Evolutionary conservation across 768 basidiomycete species (phyloP).

Genomic region (Suillus cothurnatus): DNA sequence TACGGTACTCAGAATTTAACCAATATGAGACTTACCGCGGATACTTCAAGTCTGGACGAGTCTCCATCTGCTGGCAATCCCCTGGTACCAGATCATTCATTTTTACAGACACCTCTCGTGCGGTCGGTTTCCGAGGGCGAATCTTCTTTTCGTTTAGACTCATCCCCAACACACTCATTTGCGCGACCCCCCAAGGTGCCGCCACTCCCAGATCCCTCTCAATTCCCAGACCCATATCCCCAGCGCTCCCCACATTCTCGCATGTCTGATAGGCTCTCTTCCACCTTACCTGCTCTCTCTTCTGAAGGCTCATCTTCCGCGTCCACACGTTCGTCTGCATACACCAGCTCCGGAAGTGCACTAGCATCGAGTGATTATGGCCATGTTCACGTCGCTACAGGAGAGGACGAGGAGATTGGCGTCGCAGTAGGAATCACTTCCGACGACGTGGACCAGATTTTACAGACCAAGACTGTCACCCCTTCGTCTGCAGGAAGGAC

Average conservation of each 20-base stretch:
- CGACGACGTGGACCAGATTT: slow-evolving; percentile 64
- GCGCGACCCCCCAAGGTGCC: slow-evolving; percentile 47
- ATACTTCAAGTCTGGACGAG: slow-evolving; percentile 15
- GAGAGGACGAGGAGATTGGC: slow-evolving; percentile 54
- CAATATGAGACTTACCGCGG: slow-evolving; percentile 22
- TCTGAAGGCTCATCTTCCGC: slow-evolving; percentile 70
- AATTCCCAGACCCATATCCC: slow-evolving; percentile 74
- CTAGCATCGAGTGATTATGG: slow-evolving; percentile 61
- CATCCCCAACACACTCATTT: slow-evolving; percentile 37
- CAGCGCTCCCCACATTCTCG: slow-evolving; percentile 52
- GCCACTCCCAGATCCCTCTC: slow-evolving; percentile 61
- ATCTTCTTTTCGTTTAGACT: slow-evolving; percentile 39
- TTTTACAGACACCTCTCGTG: slow-evolving; percentile 37
- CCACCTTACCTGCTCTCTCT: slow-evolving; percentile 60
- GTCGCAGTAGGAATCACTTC: slow-evolving; percentile 62
- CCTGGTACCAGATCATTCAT: slow-evolving; percentile 23
- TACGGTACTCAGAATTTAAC: slow-evolving; percentile 18
- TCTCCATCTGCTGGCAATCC: slow-evolving; percentile 21
- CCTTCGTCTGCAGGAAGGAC: slow-evolving; percentile 51
- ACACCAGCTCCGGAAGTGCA: slow-evolving; percentile 70
- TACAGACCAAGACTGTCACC: slow-evolving; percentile 51
- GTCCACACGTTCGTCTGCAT: slow-evolving; percentile 77
- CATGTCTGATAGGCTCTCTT: slow-evolving; percentile 35
- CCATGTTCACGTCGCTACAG: slow-evolving; percentile 66
- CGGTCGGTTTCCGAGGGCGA: slow-evolving; percentile 45